Evolutionary conservation across 2,329 filamentous ascomycete genomes (phyloP).

Genomic region (Ascochyta viciae-villosae): DNA sequence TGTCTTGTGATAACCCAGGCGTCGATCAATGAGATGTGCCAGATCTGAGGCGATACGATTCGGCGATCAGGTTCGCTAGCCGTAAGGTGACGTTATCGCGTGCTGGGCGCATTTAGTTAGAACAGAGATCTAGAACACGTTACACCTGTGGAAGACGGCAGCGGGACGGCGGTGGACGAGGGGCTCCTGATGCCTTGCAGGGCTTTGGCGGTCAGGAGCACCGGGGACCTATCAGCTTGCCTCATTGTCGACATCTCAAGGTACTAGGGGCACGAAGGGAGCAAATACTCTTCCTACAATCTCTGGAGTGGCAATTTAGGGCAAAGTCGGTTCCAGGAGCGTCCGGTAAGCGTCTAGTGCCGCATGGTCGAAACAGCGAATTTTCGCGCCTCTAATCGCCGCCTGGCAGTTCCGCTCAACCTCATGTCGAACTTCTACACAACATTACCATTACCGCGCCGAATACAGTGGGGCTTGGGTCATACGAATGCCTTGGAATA

Average conservation of each 20-base stretch:
- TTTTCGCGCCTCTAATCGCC: no score
- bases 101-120: not conserved
- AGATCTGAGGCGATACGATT: no score
- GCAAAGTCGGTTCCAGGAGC: not conserved
- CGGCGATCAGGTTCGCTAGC: not conserved
- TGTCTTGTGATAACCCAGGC: no score
- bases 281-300: not conserved
- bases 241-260: not conserved
- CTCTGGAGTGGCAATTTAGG: constrained; percentile 1
- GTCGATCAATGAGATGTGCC: no score
- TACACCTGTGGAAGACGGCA: not conserved
- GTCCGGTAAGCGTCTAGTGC: not conserved
- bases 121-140: no score
- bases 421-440: not conserved
- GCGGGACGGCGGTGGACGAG: no score
- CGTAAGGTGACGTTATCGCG: not conserved
- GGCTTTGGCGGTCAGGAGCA: not conserved
- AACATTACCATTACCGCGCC: not conserved
- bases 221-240: not conserved
- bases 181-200: not conserved
- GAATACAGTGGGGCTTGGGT: not conserved
- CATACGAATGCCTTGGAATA: not conserved
- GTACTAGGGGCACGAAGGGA: no score
- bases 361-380: not conserved
- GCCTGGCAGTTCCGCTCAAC: not conserved